phyloP scores from a whole-genome alignment of 1,284 basidiomycete species.

The Cryptococcus neoformans region DNA sequence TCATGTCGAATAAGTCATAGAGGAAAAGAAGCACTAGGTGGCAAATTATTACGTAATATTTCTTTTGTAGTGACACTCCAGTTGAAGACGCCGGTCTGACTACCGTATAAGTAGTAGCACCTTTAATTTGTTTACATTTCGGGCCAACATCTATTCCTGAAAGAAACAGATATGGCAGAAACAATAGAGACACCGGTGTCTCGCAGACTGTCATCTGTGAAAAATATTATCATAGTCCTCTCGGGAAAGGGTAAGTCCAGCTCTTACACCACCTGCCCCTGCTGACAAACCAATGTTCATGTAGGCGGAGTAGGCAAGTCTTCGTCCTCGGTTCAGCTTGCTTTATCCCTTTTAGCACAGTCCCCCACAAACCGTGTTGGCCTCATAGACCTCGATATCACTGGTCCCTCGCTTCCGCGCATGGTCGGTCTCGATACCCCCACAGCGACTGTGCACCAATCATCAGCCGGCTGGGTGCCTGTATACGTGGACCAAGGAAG shows the following conservation, averaged over 20 bases:
- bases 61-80: no score
- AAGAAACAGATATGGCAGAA: slow-evolving; percentile 23
- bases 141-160: not conserved
- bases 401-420: slow-evolving; percentile 93
- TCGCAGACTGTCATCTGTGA: slow-evolving; percentile 66
- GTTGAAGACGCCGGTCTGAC: no score
- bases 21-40: not conserved
- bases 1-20: not conserved
- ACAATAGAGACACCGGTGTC: slow-evolving; percentile 55
- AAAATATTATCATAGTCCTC: slow-evolving; percentile 87
- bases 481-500: slow-evolving; percentile 81
- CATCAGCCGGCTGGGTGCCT: slow-evolving; percentile 95
- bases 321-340: slow-evolving; percentile 88
- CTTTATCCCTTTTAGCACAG: slow-evolving; percentile 74
- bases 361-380: slow-evolving; percentile 65
- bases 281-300: not conserved
- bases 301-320: slow-evolving; percentile 95
- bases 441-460: slow-evolving; percentile 69
- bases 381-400: slow-evolving; percentile 93
- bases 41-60: not conserved
- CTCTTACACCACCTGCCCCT: not conserved
- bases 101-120: no score
- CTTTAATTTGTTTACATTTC: not conserved
- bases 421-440: slow-evolving; percentile 90
- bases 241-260: slow-evolving; percentile 67